phyloP scores from a whole-genome alignment of 306 rosid genomes.

The Spatholobus suberectus region DNA sequence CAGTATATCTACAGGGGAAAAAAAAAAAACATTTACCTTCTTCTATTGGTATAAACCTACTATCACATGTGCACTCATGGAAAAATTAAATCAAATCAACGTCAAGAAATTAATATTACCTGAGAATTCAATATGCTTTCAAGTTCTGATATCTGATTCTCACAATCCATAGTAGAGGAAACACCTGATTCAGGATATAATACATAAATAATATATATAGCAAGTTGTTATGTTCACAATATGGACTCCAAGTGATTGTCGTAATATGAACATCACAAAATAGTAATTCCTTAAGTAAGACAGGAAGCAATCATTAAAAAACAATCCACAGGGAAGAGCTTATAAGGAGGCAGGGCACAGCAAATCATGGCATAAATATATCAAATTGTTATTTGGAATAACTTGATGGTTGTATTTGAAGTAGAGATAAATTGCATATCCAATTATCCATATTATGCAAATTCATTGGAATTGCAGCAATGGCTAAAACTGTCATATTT shows the following conservation, averaged over 20 bases:
- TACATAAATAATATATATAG: slow-evolving; percentile 3
- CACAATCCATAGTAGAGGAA: slow-evolving; percentile 70
- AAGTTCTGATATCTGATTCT: slow-evolving; percentile 79
- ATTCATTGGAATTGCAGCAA: not conserved
- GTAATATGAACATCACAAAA: slow-evolving; percentile 3
- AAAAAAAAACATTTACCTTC: slow-evolving; percentile 10
- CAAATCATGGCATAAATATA: not conserved
- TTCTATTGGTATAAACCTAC: slow-evolving; percentile 15
- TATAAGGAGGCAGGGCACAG: not conserved
- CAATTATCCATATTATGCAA: slow-evolving; percentile 21
- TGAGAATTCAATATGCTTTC: slow-evolving; percentile 77
- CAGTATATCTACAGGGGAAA: slow-evolving; percentile 64
- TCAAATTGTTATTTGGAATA: not conserved
- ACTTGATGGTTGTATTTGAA: not conserved
- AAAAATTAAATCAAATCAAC: slow-evolving; percentile 14
- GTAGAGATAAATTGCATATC: not conserved
- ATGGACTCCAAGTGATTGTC: not conserved
- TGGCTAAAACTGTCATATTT: not conserved
- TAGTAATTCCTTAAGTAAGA: not conserved
- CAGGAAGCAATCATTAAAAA: slow-evolving; percentile 3
- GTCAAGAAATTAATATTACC: slow-evolving; percentile 52
- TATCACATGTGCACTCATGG: slow-evolving; percentile 26
- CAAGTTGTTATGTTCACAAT: slow-evolving; percentile 7
- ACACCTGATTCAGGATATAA: slow-evolving; percentile 58
- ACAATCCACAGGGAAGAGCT: not conserved